phyloP scores from a whole-genome alignment of 257 asterid genomes.

The Solanum arcanum region DNA sequence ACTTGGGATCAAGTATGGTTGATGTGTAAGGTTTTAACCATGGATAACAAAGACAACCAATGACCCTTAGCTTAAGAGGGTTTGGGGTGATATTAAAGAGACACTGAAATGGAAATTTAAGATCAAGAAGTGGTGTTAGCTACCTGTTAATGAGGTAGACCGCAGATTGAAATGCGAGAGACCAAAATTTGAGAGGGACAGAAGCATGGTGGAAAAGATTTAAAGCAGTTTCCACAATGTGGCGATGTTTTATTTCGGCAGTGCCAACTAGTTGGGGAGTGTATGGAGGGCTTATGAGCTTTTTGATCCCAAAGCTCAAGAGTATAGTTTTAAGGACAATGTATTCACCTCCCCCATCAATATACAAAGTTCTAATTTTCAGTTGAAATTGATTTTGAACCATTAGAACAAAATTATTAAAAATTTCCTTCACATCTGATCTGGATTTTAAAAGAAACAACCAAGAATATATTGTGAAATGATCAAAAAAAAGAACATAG shows the following conservation, averaged over 20 bases:
- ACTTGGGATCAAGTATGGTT: neutral
- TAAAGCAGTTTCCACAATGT: neutral
- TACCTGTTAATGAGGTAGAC: neutral
- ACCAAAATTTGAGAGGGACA: neutral
- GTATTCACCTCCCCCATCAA: neutral
- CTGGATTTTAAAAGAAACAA: neutral
- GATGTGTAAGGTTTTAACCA: neutral
- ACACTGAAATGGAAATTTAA: neutral
- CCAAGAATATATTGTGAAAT: neutral
- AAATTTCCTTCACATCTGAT: neutral
- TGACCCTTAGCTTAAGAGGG: neutral
- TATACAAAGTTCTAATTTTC: too few relatives aligned
- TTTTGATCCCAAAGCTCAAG: neutral
- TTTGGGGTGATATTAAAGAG: neutral
- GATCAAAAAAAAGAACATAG: neutral
- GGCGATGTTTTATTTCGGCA: neutral
- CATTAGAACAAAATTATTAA: neutral
- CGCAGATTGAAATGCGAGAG: neutral
- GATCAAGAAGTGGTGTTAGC: neutral
- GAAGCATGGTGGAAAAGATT: neutral
- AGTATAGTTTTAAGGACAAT: neutral
- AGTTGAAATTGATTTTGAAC: neutral
- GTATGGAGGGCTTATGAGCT: neutral
- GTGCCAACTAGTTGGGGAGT: neutral
- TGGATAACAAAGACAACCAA: neutral